phyloP scores from a whole-genome alignment of 2,329 filamentous ascomycete species.

The Stemphylium beticola region DNA sequence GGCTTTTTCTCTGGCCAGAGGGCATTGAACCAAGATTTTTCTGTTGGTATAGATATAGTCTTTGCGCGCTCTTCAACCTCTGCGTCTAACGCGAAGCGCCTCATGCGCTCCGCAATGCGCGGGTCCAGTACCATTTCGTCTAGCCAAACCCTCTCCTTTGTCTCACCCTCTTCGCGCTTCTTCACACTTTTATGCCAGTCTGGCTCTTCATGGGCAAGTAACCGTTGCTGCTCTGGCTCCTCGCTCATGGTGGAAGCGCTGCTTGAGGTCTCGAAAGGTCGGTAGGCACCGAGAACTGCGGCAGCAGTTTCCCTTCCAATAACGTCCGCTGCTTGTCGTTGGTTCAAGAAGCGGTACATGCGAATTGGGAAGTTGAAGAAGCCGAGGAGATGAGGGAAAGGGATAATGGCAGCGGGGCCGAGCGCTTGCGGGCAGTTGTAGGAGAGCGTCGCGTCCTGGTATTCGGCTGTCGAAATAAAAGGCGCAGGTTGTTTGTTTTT shows the following conservation, averaged over 20 bases:
- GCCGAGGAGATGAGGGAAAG: slow-evolving; percentile 88
- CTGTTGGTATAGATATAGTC: slow-evolving; percentile 19
- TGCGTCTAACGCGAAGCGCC: slow-evolving; percentile 71
- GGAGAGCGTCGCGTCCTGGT: slow-evolving; percentile 70
- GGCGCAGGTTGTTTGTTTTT: slow-evolving; percentile 69
- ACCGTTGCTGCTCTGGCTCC: slow-evolving; percentile 66
- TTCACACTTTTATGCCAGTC: slow-evolving; percentile 85
- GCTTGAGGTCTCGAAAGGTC: slow-evolving; percentile 50
- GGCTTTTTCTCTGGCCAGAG: slow-evolving; percentile 43
- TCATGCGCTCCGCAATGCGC: slow-evolving; percentile 79
- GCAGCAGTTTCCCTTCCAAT: slow-evolving; percentile 88
- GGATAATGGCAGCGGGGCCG: slow-evolving; percentile 73
- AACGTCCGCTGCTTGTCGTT: slow-evolving; percentile 81
- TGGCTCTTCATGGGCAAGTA: slow-evolving; percentile 73
- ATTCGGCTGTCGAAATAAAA: slow-evolving; percentile 75
- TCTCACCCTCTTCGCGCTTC: slow-evolving; percentile 58
- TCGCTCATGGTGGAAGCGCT: slow-evolving; percentile 38
- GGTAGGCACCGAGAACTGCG: slow-evolving; percentile 70
- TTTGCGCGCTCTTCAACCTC: slow-evolving; percentile 72
- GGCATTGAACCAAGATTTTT: slow-evolving; percentile 36
- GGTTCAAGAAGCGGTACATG: slow-evolving; percentile 85
- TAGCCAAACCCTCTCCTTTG: slow-evolving; percentile 71
- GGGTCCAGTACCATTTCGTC: slow-evolving; percentile 76
- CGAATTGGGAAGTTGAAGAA: slow-evolving; percentile 89
- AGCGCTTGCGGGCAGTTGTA: slow-evolving; percentile 71